These are phyloP conservation scores for Crithidia fasciculata DNA, from an alignment of 208 protist genomes.

Conservation along the genomic window DNA sequence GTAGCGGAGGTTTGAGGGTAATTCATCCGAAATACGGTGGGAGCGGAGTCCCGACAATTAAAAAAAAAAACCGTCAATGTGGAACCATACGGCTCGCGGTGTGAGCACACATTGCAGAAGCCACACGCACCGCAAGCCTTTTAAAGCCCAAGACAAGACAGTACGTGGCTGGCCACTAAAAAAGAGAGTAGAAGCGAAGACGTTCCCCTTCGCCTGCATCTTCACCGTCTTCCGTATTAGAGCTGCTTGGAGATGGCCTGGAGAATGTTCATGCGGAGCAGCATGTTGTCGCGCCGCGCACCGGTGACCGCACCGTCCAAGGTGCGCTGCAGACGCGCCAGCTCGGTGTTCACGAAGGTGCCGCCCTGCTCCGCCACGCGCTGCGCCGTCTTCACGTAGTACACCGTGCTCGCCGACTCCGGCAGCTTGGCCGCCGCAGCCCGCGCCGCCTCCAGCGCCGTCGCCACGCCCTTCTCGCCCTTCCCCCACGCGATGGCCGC, in stretches of 20 bases:
- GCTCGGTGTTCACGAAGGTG: slow-evolving; percentile 48
- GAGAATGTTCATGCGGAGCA: slow-evolving; percentile 61
- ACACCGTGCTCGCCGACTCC: slow-evolving; percentile 9
- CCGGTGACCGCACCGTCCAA: slow-evolving; percentile 31
- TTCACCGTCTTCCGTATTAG: not conserved
- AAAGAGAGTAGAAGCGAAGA: slow-evolving; percentile 2
- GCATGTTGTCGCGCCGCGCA: slow-evolving; percentile 46
- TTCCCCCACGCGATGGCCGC: slow-evolving; percentile 15
- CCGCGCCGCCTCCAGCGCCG: slow-evolving; percentile 28
- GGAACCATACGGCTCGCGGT: too few relatives aligned
- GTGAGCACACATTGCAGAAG: too few relatives aligned
- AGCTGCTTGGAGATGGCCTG: slow-evolving; percentile 35
- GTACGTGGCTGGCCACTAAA: not conserved
- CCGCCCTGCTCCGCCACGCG: slow-evolving; percentile 36
- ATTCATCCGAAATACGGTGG: too few relatives aligned
- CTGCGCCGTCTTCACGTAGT: slow-evolving; percentile 52
- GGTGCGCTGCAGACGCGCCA: slow-evolving; percentile 43
- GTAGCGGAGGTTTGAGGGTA: too few relatives aligned
- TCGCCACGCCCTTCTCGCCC: slow-evolving; percentile 14
- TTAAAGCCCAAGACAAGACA: too few relatives aligned
- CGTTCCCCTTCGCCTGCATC: not conserved
- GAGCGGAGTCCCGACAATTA: too few relatives aligned
- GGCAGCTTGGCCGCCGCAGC: not conserved
- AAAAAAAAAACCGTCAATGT: too few relatives aligned
- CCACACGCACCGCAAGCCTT: too few relatives aligned